Evolutionary conservation across 192 early-diverging fungal genomes (phyloP).

Genomic region (Dispira parvispora): DNA sequence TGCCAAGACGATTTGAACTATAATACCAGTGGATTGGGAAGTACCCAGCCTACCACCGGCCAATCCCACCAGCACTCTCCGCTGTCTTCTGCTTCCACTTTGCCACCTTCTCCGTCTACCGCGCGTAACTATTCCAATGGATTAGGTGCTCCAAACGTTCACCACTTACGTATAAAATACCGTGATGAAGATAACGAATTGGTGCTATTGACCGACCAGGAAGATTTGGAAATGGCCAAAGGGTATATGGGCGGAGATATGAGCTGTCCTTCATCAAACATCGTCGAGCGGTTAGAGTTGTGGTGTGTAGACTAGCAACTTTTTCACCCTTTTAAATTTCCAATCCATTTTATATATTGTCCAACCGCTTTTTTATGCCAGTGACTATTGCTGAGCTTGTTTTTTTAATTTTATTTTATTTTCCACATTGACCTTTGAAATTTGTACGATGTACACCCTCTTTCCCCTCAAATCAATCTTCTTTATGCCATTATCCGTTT

Average conservation of each 20-base stretch:
- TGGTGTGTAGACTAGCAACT: constrained; percentile 25
- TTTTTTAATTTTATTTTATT: no score
- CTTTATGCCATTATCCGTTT: not conserved
- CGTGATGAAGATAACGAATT: constrained; percentile 73
- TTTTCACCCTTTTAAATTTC: no score
- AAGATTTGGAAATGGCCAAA: constrained; percentile 66
- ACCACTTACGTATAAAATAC: constrained; percentile 49
- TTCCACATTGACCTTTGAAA: no score
- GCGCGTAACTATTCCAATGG: not conserved
- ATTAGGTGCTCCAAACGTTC: constrained; percentile 4
- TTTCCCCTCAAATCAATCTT: no score
- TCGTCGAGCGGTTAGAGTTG: constrained; percentile 37
- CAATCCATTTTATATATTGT: no score
- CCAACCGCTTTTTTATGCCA: no score
- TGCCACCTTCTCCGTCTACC: not conserved
- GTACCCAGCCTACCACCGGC: not conserved
- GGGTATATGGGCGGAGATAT: constrained; percentile 34
- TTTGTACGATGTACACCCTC: no score
- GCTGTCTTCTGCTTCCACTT: not conserved
- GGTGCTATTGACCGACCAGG: constrained; percentile 80
- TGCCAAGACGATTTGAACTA: not conserved
- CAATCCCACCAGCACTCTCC: not conserved
- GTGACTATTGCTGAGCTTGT: no score
- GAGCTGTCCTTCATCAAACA: constrained; percentile 22
- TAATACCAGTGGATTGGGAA: not conserved